A percentile compares a stretch with the other conserved stretches of the same genome.
Conservation (phyloP, 139 green algal genomes). For the Deuterostichococcus epilithicus region DNA sequence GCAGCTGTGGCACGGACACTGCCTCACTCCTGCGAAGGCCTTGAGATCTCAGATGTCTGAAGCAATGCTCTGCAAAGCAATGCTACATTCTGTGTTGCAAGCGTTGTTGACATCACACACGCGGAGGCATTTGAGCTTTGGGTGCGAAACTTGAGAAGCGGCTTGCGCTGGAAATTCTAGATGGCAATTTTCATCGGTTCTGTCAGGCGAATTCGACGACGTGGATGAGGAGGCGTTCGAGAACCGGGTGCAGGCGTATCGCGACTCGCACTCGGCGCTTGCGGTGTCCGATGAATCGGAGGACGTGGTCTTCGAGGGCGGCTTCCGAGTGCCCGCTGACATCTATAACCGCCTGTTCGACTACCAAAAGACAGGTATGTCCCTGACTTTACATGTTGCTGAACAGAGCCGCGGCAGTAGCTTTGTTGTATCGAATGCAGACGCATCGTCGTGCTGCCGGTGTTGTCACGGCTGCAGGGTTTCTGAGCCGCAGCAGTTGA, state of each 20-base stretch:
- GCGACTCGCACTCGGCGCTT: neutral
- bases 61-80: too few species aligned
- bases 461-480: neutral
- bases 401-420: neutral
- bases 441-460: neutral
- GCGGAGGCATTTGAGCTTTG: too few species aligned
- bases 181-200: too few species aligned
- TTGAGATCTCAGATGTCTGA: too few species aligned
- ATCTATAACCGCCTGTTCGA: conserved; percentile 79
- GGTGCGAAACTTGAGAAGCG: too few species aligned
- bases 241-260: conserved; percentile 20
- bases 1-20: too few species aligned
- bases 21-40: too few species aligned
- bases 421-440: too few species aligned
- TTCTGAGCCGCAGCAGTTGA: neutral
- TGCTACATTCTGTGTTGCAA: too few species aligned
- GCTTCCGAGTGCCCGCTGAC: conserved; percentile 44
- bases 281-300: conserved; percentile 4
- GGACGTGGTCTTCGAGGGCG: conserved; percentile 67
- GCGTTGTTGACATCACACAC: too few species aligned
- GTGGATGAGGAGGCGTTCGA: conserved; percentile 44
- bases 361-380: conserved; percentile 81
- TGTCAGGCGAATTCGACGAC: conserved; percentile 53
- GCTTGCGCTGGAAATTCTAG: too few species aligned
- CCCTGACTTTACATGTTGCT: neutral